A percentile compares a stretch with the other conserved stretches of the same genome.
These are phyloP conservation scores for Chrysanthemum makinoi DNA, from an alignment of 129 eudicot species.

Conservation along the genomic window DNA sequence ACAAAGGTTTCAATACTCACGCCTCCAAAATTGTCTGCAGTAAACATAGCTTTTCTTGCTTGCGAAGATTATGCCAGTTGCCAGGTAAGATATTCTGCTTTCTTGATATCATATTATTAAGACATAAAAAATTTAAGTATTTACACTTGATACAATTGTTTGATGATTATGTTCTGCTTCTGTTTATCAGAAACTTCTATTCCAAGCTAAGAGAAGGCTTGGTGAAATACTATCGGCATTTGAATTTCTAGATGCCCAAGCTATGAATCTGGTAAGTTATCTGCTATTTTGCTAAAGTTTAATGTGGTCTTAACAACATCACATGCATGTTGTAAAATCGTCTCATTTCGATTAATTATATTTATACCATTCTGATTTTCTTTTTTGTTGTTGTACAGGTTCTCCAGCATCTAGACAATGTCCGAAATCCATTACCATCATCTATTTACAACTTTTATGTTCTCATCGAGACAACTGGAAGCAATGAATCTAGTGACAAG, in stretches of 20 bases:
- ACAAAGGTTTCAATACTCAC: conserved; percentile 90
- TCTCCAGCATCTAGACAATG: conserved; percentile 73
- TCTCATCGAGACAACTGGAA: conserved; percentile 97
- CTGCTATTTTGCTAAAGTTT: conserved; percentile 3
- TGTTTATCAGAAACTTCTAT: conserved; percentile 61
- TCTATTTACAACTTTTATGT: conserved; percentile 75
- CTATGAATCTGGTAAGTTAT: conserved; percentile 74
- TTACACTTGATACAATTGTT: neutral
- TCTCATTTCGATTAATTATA: neutral
- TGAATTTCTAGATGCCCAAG: conserved; percentile 79
- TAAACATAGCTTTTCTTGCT: conserved; percentile 89
- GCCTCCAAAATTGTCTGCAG: conserved; percentile 81
- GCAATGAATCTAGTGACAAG: conserved; percentile 89
- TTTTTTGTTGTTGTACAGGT: conserved; percentile 47
- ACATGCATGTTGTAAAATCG: neutral
- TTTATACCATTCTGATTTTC: neutral
- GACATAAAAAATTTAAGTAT: neutral
- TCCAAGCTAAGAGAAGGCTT: conserved; percentile 78
- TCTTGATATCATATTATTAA: neutral
- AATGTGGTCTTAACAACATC: neutral
- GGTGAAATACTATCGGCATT: conserved; percentile 97
- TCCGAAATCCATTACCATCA: conserved; percentile 88
- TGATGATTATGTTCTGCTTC: conserved; percentile 7
- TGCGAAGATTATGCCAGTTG: conserved; percentile 87
- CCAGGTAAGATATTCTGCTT: conserved; percentile 55